phyloP scores from a whole-genome alignment of 306 rosid genomes.

The Quercus dentata region DNA sequence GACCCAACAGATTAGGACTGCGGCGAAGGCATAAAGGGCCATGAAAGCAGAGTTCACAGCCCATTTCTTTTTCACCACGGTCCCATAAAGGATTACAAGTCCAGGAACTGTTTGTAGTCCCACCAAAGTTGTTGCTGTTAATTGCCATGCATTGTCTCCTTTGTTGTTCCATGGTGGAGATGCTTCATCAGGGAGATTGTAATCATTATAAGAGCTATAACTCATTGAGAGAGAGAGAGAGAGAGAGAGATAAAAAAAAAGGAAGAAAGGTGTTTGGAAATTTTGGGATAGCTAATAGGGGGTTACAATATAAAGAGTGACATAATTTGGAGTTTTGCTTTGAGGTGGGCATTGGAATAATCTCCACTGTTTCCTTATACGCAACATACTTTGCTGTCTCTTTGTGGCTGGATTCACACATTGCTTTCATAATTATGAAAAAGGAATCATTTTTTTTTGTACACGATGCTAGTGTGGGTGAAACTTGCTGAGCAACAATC shows the following conservation, averaged over 20 bases:
- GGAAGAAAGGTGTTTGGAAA: background rate
- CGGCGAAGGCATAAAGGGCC: constrained; percentile 61
- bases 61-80: constrained; percentile 76
- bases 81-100: constrained; percentile 57
- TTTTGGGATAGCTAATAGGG: constrained; percentile 22
- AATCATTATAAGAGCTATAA: background rate
- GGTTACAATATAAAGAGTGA: constrained; percentile 24
- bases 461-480: background rate
- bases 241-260: background rate
- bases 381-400: constrained; percentile 17
- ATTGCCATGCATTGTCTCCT: constrained; percentile 76
- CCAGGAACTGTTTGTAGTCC: constrained; percentile 66
- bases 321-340: constrained; percentile 18
- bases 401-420: constrained; percentile 4
- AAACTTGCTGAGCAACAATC: background rate
- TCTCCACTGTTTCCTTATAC: constrained; percentile 24
- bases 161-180: constrained; percentile 57
- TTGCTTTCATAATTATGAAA: constrained; percentile 4
- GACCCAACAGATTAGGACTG: constrained; percentile 67
- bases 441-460: background rate
- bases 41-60: constrained; percentile 68
- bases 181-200: constrained; percentile 2
- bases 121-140: constrained; percentile 57
- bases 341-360: constrained; percentile 23
- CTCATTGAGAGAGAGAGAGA: constrained; percentile 17